A percentile compares a stretch with the other conserved stretches of the same genome.
phyloP scores from a whole-genome alignment of 2,329 filamentous ascomycete genomes.

The Epichloe elymi region DNA sequence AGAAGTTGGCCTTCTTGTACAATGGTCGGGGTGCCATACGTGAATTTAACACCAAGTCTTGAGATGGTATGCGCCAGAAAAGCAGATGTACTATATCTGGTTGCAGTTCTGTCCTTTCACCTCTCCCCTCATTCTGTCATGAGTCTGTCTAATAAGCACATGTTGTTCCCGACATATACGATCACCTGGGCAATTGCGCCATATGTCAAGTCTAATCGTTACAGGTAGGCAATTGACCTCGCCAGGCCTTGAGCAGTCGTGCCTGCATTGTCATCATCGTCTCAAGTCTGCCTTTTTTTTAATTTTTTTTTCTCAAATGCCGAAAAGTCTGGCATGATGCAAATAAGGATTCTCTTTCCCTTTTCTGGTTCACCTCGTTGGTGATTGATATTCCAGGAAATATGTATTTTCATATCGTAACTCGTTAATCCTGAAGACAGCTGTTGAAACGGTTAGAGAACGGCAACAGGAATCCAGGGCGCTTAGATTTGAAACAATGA shows the following conservation, averaged over 20 bases:
- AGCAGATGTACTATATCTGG: too few species aligned
- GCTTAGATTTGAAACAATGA: neutral
- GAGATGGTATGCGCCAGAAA: too few species aligned
- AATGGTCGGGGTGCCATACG: too few species aligned
- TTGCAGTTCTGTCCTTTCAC: too few species aligned
- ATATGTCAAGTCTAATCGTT: neutral
- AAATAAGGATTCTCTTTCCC: neutral
- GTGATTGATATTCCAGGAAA: neutral
- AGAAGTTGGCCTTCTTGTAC: too few species aligned
- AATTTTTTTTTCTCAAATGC: too few species aligned
- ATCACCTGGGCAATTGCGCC: neutral
- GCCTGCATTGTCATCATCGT: neutral
- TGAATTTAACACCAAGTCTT: too few species aligned
- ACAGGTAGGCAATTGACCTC: neutral
- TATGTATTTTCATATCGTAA: neutral
- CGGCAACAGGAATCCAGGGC: neutral
- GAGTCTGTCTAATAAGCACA: neutral
- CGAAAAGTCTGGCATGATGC: neutral
- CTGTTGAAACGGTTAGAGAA: constrained; percentile 8
- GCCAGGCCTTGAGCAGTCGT: neutral
- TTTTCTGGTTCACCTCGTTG: neutral
- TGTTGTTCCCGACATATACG: neutral
- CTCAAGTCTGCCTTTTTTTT: neutral
- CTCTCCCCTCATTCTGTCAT: neutral
- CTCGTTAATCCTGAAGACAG: constrained; percentile 13